A percentile compares a stretch with the other conserved stretches of the same genome.
These are phyloP conservation scores for Phytophthora uliginosa DNA, from an alignment of 352 stramenopile species.

Conservation along the genomic window DNA sequence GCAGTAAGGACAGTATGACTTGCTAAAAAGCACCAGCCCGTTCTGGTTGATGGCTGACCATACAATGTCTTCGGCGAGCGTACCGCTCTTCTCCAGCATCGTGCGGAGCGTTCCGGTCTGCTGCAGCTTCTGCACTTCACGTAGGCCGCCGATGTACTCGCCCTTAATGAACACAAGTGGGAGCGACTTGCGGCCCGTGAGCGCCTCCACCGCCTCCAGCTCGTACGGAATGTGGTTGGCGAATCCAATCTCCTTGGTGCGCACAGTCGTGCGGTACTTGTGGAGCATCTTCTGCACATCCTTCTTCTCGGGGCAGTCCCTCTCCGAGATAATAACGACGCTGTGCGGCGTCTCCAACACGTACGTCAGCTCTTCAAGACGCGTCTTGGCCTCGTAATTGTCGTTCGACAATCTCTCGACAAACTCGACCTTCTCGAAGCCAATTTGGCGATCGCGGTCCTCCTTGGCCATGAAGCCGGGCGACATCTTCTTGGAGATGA, in stretches of 20 bases:
- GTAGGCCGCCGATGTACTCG: constrained; percentile 94
- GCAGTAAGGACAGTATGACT: constrained; percentile 90
- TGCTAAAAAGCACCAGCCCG: constrained; percentile 85
- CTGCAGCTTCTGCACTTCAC: constrained; percentile 92
- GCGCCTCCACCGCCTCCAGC: constrained; percentile 77
- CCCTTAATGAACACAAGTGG: constrained; percentile 98
- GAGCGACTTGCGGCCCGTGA: constrained; percentile 93
- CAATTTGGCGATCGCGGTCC: constrained; percentile 67
- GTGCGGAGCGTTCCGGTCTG: constrained; percentile 83
- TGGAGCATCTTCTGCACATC: constrained; percentile 89
- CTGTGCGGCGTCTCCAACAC: constrained; percentile 84
- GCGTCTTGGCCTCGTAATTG: constrained; percentile 57
- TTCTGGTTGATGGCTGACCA: constrained; percentile 79
- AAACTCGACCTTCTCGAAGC: constrained; percentile 80
- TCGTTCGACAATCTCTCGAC: constrained; percentile 72
- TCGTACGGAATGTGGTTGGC: constrained; percentile 72
- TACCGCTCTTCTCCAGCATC: constrained; percentile 86
- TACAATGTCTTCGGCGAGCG: constrained; percentile 78
- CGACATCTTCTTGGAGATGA: constrained; percentile 81
- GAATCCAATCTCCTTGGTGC: constrained; percentile 70
- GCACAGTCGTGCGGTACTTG: constrained; percentile 69
- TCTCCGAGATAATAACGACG: constrained; percentile 96
- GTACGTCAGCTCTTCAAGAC: constrained; percentile 80
- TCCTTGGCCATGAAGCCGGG: constrained; percentile 77
- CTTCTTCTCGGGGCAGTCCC: constrained; percentile 94